phyloP scores from a whole-genome alignment of 768 basidiomycete species.

The Hebeloma cylindrosporum region DNA sequence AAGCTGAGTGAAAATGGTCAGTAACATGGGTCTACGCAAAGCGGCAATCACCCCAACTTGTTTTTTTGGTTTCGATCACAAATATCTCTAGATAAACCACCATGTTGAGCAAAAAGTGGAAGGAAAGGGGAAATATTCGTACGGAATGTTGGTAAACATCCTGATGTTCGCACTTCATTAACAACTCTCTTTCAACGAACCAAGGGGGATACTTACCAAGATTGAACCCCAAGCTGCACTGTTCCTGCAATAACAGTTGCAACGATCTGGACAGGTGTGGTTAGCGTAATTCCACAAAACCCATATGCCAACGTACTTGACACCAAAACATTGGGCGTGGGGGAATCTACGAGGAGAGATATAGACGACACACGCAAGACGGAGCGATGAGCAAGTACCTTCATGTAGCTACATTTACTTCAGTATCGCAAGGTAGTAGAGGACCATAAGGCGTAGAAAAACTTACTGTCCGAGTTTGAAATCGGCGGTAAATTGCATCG shows the following conservation, averaged over 20 bases:
- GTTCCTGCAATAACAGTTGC: conserved; percentile 63
- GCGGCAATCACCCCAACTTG: conserved; percentile 26
- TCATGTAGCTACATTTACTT: conserved; percentile 26
- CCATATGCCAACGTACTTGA: conserved; percentile 38
- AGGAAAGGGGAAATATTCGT: conserved; percentile 18
- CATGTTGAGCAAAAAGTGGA: not conserved
- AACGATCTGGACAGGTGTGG: conserved; percentile 37
- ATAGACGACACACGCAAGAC: not conserved
- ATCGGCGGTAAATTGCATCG: conserved; percentile 68
- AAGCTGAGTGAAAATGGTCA: conserved; percentile 36
- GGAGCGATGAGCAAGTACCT: conserved; percentile 17
- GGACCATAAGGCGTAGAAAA: not conserved
- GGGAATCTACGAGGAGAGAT: conserved; percentile 41
- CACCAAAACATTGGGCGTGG: conserved; percentile 67
- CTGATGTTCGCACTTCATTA: conserved; percentile 22
- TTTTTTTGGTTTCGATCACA: conserved; percentile 46
- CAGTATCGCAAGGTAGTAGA: not conserved
- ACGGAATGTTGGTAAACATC: conserved; percentile 66
- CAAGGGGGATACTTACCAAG: conserved; percentile 43
- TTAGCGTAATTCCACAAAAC: not conserved
- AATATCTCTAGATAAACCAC: conserved; percentile 37
- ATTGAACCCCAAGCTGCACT: conserved; percentile 63
- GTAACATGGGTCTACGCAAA: not conserved
- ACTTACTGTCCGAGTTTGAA: conserved; percentile 79
- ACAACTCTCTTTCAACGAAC: not conserved